Evolutionary conservation across 2,329 filamentous ascomycete species (phyloP).

Genomic region (Clonostachys chloroleuca): DNA sequence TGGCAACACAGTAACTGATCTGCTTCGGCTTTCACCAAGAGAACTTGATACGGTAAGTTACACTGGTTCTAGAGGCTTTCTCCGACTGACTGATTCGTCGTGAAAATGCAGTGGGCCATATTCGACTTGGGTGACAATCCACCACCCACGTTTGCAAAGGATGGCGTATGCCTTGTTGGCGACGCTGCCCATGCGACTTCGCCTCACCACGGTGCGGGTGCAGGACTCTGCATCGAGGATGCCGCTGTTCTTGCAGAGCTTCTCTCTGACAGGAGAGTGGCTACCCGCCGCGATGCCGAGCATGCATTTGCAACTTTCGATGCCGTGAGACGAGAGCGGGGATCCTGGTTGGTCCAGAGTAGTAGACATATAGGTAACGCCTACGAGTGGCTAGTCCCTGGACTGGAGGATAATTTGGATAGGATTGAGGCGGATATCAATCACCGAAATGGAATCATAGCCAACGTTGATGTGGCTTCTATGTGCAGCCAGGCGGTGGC

Average conservation of each 20-base stretch:
- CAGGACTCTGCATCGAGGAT: constrained; percentile 54
- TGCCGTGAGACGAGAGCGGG: constrained; percentile 37
- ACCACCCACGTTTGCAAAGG: constrained; percentile 32
- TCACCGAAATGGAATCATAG: too few relatives aligned
- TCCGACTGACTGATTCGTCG: not conserved
- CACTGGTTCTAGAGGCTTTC: too few relatives aligned
- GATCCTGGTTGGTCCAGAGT: constrained; percentile 42
- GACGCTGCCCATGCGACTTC: constrained; percentile 61
- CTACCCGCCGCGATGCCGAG: constrained; percentile 22
- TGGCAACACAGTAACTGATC: constrained; percentile 17
- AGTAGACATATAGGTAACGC: constrained; percentile 36
- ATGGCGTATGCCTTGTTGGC: constrained; percentile 45
- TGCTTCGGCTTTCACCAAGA: constrained; percentile 20
- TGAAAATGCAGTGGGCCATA: constrained; percentile 30
- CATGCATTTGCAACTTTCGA: constrained; percentile 48
- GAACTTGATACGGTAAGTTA: constrained; percentile 17
- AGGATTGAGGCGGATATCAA: too few relatives aligned
- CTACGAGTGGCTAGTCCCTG: constrained; percentile 29
- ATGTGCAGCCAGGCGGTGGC: too few relatives aligned
- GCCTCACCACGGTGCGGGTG: constrained; percentile 55
- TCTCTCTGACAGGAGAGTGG: constrained; percentile 33
- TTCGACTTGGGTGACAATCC: constrained; percentile 40
- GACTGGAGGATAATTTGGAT: too few relatives aligned
- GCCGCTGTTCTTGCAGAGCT: constrained; percentile 35
- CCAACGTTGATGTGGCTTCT: too few relatives aligned